Base-by-base conservation (phyloP, 2,329 filamentous ascomycete genomes). In the Colletotrichum phormii region DNA sequence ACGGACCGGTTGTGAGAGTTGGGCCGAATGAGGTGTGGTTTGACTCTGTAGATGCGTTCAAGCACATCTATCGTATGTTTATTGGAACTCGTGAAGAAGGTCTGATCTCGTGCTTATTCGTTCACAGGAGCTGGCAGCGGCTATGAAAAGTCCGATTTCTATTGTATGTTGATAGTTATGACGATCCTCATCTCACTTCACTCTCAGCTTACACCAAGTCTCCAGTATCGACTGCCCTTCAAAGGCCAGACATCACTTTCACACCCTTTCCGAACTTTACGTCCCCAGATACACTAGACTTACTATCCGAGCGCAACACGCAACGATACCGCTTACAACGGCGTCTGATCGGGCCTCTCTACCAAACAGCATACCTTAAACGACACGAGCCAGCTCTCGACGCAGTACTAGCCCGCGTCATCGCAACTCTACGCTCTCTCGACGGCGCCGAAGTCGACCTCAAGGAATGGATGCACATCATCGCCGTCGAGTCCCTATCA, bases 401-500 rank as follows among this genome's bases (percentile, higher is more conserved):
- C 33, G 72, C 72, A 0, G 86, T 87, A 1, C 75, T 88, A 7
- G 70, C 77, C 3, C 76, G 77, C 0, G 81, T 79, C 1, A 72
- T 87, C 1, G 70, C 79, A 3, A 82, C 81, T 31, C 75, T 89
- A 0, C 78, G 76, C 4, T 68, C 71, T 0, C 76, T 87, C 1
- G 58, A 81, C 0, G 85, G 85, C 0, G 75, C 77, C 1, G 80
- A 84, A 33, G 76, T 89, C 4, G 86, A 89, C 68, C 76, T 89
- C 22, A 86, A 86, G 63, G 84, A 88, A 66, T 89, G 87, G 87
- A 89, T 89, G 87, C 87, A 89, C 77, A 88, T 89, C 68, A 80
- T 88, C 22, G 84, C 83, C 1, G 86, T 89, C 35, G 87, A 89
- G 73, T 88, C 84, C 26, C 83, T 89, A 2, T 84, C 85, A 0